Base-by-base conservation (phyloP, 1,284 basidiomycete species). In the Cryptococcus depauperatus region DNA sequence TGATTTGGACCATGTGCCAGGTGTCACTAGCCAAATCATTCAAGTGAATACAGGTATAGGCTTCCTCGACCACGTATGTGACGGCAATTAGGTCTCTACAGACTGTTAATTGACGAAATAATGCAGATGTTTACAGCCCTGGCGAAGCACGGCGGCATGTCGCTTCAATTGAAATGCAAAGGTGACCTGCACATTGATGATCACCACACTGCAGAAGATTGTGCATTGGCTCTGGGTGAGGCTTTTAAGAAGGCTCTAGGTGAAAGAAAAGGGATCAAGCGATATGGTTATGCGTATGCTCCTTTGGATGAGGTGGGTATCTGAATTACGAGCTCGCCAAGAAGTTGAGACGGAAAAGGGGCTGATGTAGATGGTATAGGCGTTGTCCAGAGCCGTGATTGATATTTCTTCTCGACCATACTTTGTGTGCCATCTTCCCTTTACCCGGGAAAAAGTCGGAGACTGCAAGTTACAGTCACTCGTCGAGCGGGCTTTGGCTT, bases 111-210 rank as follows among this genome's bases (percentile, higher is more conserved):
- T 7, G n/a, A 8, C 13, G 9, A n/a, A 9, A 4, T 13, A n/a
- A 42, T n/a, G 11, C 10, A 37, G 91, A 96, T 96, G 91, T 88
- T 87, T 63, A 82, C 87, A 55, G 91, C 91, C 2, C 78, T 96
- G 4, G 90, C 91, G 32, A 95, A 95, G 69, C 91, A 96, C 73
- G 80, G 85, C 10, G 87, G 88, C 52, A 85, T 92, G 80, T 91
- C 87, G 0, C 75, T 99, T 45, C 81, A 78, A 11, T 77, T 98
- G 71, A 83, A 84, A 59, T 97, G 91, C 71, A 82, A 86, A 61
- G 95, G 95, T 41, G 95, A 99, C 71, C 76, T 98, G 14, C 88
- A 84, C 80, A 96, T 98, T 52, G 95, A 99, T 72, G 95, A 99
- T 73, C 95, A 99, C 69, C 95, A 99, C 74, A 90, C 93, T 37